These are phyloP conservation scores for Tieghemiomyces parasiticus DNA, from an alignment of 192 early-diverging fungal genomes.

Conservation along the genomic window DNA sequence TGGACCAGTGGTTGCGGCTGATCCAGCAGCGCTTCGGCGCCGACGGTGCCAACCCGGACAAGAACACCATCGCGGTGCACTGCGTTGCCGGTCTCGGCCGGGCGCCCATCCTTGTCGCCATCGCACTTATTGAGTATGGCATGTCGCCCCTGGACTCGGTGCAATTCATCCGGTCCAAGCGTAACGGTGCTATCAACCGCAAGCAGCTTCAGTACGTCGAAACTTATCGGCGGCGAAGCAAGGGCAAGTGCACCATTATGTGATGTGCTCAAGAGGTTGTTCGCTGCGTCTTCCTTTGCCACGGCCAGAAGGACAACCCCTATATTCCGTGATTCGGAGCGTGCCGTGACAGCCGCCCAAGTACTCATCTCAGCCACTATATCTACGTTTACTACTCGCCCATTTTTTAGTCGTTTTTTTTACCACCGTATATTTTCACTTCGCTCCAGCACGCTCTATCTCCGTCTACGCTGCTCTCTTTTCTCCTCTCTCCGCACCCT, in stretches of 20 bases:
- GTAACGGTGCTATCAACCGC: constrained; percentile 71
- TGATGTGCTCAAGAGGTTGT: too few relatives aligned
- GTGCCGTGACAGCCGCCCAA: too few relatives aligned
- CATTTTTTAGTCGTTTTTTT: too few relatives aligned
- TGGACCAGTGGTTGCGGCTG: constrained; percentile 50
- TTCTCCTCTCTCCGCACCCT: too few relatives aligned
- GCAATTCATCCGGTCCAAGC: constrained; percentile 52
- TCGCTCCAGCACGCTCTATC: too few relatives aligned
- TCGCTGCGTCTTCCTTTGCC: too few relatives aligned
- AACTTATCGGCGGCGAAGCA: neutral
- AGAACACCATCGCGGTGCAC: constrained; percentile 65
- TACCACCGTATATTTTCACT: too few relatives aligned
- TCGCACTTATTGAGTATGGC: constrained; percentile 65
- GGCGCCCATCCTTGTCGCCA: constrained; percentile 78
- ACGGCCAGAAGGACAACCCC: too few relatives aligned
- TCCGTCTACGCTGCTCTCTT: too few relatives aligned
- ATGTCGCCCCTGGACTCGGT: constrained; percentile 65
- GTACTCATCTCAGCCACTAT: too few relatives aligned
- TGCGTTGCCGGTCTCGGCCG: constrained; percentile 93
- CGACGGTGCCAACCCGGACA: constrained; percentile 9
- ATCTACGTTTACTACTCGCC: too few relatives aligned
- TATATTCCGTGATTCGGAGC: too few relatives aligned
- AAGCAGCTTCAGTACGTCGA: constrained; percentile 43
- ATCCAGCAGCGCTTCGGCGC: constrained; percentile 30
- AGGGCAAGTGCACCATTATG: neutral